Evolutionary conservation across 768 basidiomycete species (phyloP).

Genomic region (Lentinus tigrinus): DNA sequence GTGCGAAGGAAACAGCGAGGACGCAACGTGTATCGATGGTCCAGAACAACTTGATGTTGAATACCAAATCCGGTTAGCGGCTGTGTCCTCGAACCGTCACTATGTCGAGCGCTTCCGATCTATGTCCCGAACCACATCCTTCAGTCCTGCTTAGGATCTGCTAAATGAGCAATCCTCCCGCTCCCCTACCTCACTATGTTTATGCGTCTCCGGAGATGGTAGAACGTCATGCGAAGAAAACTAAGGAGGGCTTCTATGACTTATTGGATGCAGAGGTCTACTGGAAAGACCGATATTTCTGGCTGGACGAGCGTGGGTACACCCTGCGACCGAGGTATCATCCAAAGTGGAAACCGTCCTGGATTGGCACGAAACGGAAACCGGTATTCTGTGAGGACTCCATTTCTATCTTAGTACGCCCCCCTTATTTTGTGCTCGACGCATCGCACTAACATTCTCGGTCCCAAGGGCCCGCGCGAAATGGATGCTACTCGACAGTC

Average conservation of each 20-base stretch:
- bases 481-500: slow-evolving; percentile 16
- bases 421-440: background rate
- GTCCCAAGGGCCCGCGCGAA: background rate
- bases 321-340: slow-evolving; percentile 18
- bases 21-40: too few relatives aligned
- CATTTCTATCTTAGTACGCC: background rate
- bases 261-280: background rate
- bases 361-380: slow-evolving; percentile 12
- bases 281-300: slow-evolving; percentile 16
- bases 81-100: too few relatives aligned
- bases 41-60: too few relatives aligned
- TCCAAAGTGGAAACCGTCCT: slow-evolving; percentile 13
- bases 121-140: too few relatives aligned
- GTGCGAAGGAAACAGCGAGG: too few relatives aligned
- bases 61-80: too few relatives aligned
- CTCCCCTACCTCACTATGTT: background rate
- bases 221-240: background rate
- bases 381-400: slow-evolving; percentile 18
- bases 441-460: background rate
- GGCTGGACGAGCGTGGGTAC: slow-evolving; percentile 14
- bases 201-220: background rate
- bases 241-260: background rate
- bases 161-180: too few relatives aligned
- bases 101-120: too few relatives aligned
- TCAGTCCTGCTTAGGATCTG: too few relatives aligned